Base-by-base conservation (phyloP, 192 early-diverging fungal genomes). In the Chytriomyces sp. region DNA sequence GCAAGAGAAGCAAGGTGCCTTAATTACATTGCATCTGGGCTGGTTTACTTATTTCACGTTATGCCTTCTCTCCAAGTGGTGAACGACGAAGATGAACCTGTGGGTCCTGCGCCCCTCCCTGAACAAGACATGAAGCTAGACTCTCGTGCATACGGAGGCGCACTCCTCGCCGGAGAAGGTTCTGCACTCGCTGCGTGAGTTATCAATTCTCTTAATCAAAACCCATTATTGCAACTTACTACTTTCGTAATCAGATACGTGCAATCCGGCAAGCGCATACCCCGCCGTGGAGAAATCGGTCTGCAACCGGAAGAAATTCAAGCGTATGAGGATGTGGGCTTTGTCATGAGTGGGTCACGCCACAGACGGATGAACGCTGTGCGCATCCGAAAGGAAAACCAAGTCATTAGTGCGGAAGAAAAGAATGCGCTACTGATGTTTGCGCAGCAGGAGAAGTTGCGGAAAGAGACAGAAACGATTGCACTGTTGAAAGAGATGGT, bases 221-320 rank as follows among this genome's bases (percentile, higher is more conserved):
- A 10, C 14, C 56, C 30, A 57, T 62, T 62, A 6, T 22, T 1
- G 60, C 60, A n/a, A 14, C 28, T 58, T 1, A 58, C 14, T 88
- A 0, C 87, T 91, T 0, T 19, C 39, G 14, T 26, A 37, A 60
- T 25, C 59, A 70, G 68, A 70, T 98, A 91, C 81, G 89, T 96
- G 31, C 91, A 94, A 67, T 87, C 91, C 53, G 94, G 94, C 36
- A 94, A 98, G 75, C 92, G 96, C 70, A 96, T 99, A 70, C 96
- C 96, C 3, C 91, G 95, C 58, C 91, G 96, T 82, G 97, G 96
- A 83, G 97, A 99, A 81, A 94, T 99, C 80, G 96, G 96, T 52
- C 78, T 96, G 25, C 88, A 90, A 72, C 88, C 91, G 62, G 77
- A 91, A 36, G 82, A 95, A 78, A 99, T 99, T 77, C 85, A 89